Base-by-base conservation (phyloP, 1,139 yeast genomes). In the Candida sanyaensis region DNA sequence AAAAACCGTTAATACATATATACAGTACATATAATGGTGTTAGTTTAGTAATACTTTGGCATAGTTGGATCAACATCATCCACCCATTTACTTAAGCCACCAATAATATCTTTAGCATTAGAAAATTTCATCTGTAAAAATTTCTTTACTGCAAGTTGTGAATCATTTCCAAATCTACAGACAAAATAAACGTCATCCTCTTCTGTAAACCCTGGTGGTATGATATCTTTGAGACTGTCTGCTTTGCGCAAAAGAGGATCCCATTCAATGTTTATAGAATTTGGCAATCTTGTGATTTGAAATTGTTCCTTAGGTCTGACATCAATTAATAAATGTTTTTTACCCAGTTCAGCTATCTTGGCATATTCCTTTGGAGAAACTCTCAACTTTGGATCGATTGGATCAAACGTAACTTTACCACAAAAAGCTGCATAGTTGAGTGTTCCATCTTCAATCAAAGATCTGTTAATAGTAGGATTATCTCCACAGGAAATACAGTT, bases 131-230 rank as follows among this genome's bases (percentile, higher is more conserved):
- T 68, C 11, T 78, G 81, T 43, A 75, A 69, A 43, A 93, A 64
- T 42, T 75, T 68, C 50, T 73, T 67, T 0, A 88, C 83, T 0
- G 96, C 96, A 17, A 83, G 66, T 59, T 89, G 93, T 0, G 98
- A 92, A 63, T 93, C 98, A 63, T 90, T 91, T 5, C 99, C 99
- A 61, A 75, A 84, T 36, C 98, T 77, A 64, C 99, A 93, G 12
- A 92, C 73, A 0, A 88, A 84, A 51, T 63, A 75, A 1, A 75
- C 56, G 0, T 50, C 48, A 47, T 60, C 60, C 6, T 57, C 53
- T 47, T 65, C 65, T 32, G 58, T 52, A 33, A 60, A 55, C n/a
- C 43, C 55, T 1, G 39, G 29, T 0, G 75, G 76, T 5, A 69
- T 52, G 21, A 49, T 49, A 8, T 55, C 50, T 30, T 64, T 68